Percentiles rank a stretch among this genome's conserved stretches.
Evolutionary conservation across 192 early-diverging fungal species (phyloP).

Genomic region (Linnemannia exigua): DNA sequence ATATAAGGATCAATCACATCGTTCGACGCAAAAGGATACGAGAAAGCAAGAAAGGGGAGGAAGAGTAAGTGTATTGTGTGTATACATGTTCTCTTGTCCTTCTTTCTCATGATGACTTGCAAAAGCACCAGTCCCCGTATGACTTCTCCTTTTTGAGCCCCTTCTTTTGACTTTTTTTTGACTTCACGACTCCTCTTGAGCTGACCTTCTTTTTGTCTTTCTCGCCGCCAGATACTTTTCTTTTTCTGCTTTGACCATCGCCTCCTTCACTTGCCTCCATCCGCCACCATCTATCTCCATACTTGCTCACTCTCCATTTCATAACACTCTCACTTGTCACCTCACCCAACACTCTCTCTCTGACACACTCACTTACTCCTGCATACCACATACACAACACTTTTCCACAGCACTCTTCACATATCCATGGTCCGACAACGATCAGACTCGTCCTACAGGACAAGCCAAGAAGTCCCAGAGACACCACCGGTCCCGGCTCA

Average conservation of each 20-base stretch:
- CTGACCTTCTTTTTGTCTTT: not conserved
- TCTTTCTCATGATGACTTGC: not conserved
- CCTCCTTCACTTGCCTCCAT: slow-evolving; percentile 1
- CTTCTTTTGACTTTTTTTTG: not conserved
- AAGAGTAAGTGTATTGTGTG: not conserved
- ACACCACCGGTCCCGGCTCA: slow-evolving; percentile 29
- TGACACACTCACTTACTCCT: not conserved
- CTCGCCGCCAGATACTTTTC: not conserved
- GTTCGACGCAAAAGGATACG: no score
- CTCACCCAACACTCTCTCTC: no score
- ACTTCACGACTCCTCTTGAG: not conserved
- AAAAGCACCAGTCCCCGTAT: not conserved
- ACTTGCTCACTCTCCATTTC: not conserved
- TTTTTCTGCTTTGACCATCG: not conserved
- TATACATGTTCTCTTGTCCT: no score
- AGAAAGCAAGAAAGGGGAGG: not conserved
- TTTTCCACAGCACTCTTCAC: not conserved
- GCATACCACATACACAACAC: not conserved
- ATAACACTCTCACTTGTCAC: no score
- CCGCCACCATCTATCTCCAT: slow-evolving; percentile 5
- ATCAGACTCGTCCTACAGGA: slow-evolving; percentile 14
- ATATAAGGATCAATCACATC: no score
- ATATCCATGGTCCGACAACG: slow-evolving; percentile 26
- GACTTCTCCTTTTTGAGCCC: not conserved
- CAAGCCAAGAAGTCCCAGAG: slow-evolving; percentile 24